phyloP scores from a whole-genome alignment of 2,329 filamentous ascomycete genomes.

The Diaporthe capsici region DNA sequence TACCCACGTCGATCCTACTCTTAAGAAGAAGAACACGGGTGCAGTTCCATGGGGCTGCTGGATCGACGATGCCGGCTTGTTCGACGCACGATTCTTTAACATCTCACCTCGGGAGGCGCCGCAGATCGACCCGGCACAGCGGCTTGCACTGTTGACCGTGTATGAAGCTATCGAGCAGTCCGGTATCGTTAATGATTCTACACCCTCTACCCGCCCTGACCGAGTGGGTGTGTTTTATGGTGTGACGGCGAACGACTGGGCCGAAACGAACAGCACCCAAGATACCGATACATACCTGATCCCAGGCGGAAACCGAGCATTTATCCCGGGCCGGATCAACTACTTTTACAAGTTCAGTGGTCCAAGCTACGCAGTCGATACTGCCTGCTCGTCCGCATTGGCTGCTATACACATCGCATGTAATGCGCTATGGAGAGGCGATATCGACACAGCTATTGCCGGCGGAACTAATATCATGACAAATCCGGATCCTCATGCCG shows the following conservation, averaged over 20 bases:
- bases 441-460: conserved; percentile 74
- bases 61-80: conserved; percentile 26
- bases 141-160: conserved; percentile 27
- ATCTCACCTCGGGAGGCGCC: conserved; percentile 38
- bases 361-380: conserved; percentile 53
- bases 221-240: conserved; percentile 77
- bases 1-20: conserved; percentile 78
- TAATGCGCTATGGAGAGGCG: conserved; percentile 70
- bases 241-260: conserved; percentile 65
- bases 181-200: conserved; percentile 53
- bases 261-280: conserved; percentile 71
- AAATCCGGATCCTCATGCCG: conserved; percentile 74
- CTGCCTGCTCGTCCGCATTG: conserved; percentile 55
- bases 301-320: conserved; percentile 48
- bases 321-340: conserved; percentile 53
- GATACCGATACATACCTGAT: conserved; percentile 43
- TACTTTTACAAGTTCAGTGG: conserved; percentile 54
- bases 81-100: conserved; percentile 40
- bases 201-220: conserved; percentile 46
- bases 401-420: conserved; percentile 57
- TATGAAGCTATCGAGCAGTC: conserved; percentile 55
- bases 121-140: conserved; percentile 37
- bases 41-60: conserved; percentile 67
- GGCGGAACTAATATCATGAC: conserved; percentile 74
- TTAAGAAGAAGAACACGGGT: conserved; percentile 67